These are phyloP conservation scores for Hysterium pulicare DNA, from an alignment of 2,329 filamentous ascomycete species.

Conservation along the genomic window DNA sequence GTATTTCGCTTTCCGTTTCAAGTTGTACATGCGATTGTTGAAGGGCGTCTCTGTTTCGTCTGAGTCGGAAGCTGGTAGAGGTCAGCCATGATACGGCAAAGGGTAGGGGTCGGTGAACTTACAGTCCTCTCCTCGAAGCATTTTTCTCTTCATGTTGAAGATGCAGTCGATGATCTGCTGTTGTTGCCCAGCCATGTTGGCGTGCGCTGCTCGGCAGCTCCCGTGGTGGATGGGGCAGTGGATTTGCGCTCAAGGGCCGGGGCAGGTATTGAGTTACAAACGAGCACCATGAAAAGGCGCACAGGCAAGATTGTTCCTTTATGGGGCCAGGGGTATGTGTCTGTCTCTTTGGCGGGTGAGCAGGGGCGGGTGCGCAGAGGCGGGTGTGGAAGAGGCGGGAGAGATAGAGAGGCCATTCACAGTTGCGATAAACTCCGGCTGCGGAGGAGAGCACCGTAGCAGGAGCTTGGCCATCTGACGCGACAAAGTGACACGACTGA, in stretches of 20 bases:
- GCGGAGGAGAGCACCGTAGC: not conserved
- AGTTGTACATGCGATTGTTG: conserved; percentile 74
- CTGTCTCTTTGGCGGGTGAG: not conserved
- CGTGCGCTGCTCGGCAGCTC: conserved; percentile 14
- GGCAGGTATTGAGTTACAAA: not conserved
- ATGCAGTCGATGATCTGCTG: conserved; percentile 40
- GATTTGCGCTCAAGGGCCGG: not conserved
- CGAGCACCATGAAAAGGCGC: not conserved
- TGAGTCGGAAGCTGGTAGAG: conserved; percentile 66
- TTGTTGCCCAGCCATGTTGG: conserved; percentile 38
- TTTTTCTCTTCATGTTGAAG: conserved; percentile 38
- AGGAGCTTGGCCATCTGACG: not conserved
- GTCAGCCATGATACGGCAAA: not conserved
- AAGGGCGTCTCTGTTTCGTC: conserved; percentile 67
- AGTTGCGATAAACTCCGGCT: not conserved
- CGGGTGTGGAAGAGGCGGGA: not conserved
- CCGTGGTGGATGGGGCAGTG: conserved; percentile 8
- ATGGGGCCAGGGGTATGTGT: not conserved
- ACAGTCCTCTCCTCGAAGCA: conserved; percentile 35
- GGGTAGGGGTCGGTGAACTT: conserved; percentile 7
- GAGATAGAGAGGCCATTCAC: not conserved
- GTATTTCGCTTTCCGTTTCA: conserved; percentile 72
- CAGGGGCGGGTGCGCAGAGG: not conserved
- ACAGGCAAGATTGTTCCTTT: not conserved
- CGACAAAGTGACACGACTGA: too few species aligned